Percentiles rank a stretch among this genome's conserved stretches.
Evolutionary conservation across 169 alveolate species (phyloP).

Genomic region (Haemoproteus tartakovskyi): DNA sequence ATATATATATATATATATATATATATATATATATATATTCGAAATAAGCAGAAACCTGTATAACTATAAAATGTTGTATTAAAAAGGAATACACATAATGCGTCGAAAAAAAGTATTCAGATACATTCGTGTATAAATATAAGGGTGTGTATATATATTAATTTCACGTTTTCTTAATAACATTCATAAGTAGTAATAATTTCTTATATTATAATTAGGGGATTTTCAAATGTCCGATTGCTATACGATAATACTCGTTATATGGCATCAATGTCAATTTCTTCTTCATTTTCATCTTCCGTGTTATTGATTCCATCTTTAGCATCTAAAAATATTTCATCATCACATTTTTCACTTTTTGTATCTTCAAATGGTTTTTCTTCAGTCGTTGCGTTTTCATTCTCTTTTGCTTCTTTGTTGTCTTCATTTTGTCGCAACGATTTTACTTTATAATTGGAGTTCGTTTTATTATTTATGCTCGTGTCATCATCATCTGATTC

Average conservation of each 20-base stretch:
- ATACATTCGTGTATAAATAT: too few species aligned
- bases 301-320: conserved; percentile 57
- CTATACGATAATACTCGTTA: background rate
- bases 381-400: background rate
- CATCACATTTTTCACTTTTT: conserved; percentile 62
- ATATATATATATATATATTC: too few species aligned
- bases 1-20: too few species aligned
- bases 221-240: too few species aligned
- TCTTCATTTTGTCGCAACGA: conserved; percentile 48
- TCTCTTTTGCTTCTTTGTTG: conserved; percentile 10
- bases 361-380: conserved; percentile 62
- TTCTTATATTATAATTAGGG: too few species aligned
- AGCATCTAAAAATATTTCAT: conserved; percentile 64
- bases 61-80: too few species aligned
- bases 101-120: too few species aligned
- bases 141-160: too few species aligned
- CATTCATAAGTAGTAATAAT: too few species aligned
- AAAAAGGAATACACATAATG: too few species aligned
- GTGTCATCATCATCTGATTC: conserved; percentile 39
- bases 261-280: conserved; percentile 51
- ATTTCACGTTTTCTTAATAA: too few species aligned
- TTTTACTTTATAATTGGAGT: conserved; percentile 27
- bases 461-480: conserved; percentile 8
- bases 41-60: too few species aligned
- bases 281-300: conserved; percentile 63